Evolutionary conservation across 257 asterid genomes (phyloP).

Genomic region (Solanum piurae): DNA sequence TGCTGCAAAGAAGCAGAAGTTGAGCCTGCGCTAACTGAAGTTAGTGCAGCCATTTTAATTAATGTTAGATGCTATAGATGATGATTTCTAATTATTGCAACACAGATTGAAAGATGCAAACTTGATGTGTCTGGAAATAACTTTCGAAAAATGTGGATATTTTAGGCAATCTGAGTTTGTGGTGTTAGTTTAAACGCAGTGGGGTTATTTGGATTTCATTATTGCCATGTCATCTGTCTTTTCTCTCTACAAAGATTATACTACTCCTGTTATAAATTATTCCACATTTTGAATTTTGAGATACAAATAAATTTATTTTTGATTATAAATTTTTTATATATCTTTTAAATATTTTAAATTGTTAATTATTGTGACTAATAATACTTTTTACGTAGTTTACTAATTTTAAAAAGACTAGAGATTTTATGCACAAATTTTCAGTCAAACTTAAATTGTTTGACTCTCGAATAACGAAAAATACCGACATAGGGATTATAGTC

Average conservation of each 20-base stretch:
- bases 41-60: slow-evolving; percentile 37
- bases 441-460: too few relatives aligned
- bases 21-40: neutral
- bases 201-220: slow-evolving; percentile 24
- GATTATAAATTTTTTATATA: too few relatives aligned
- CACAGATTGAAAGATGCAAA: neutral
- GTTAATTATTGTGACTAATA: too few relatives aligned
- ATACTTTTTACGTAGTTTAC: too few relatives aligned
- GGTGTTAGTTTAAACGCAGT: slow-evolving; percentile 29
- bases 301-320: too few relatives aligned
- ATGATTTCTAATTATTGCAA: neutral
- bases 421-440: fast-evolving
- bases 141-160: slow-evolving; percentile 18
- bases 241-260: neutral
- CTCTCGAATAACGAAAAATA: too few relatives aligned
- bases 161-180: slow-evolving; percentile 55
- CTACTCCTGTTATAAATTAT: too few relatives aligned
- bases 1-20: slow-evolving; percentile 25
- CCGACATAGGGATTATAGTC: too few relatives aligned
- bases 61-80: neutral
- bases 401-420: too few relatives aligned
- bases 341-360: too few relatives aligned
- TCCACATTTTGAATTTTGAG: fast-evolving
- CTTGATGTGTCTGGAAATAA: neutral
- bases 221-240: slow-evolving; percentile 35